Base-by-base conservation (phyloP, 305 asterid genomes). In the Lippia alba region DNA sequence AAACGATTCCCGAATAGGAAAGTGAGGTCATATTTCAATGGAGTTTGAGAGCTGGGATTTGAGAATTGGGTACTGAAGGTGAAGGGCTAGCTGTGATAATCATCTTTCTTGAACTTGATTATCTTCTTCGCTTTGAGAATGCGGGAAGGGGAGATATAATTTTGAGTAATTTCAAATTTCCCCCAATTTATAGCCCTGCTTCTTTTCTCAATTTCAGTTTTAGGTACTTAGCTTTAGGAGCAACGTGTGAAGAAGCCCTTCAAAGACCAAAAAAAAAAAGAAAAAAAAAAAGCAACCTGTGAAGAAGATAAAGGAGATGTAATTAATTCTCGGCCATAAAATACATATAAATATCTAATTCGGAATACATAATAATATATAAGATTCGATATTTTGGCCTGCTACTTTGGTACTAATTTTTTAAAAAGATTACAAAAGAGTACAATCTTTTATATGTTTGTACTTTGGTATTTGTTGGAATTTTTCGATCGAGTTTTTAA, bases 71-170 rank as follows among this genome's bases (percentile, higher is more conserved):
- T 16, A 76, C 19, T 64, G 74, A 53, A 56, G 79, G 58, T 24
- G 30, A 24, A 24, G 30, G 30, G 30, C 30, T 24, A 24, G 56
- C 41, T 40, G 40, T 18, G 40, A 70, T 70, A 56, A 70, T 62
- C 86, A 82, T 82, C 30, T 73, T 69, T 69, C 5, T 46, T 44
- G 41, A 18, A 54, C 8, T 18, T 58, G 60, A 59, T 39, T 1
- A 17, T 20, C 30, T 45, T 45, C 49, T 24, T n/a, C 30, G 3
- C 30, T 3, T 24, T 24, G 30, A 65, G 44, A 64, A 33, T 48
- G 61, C 66, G 66, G 66, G 61, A 64, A 72, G 57, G 30, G 30
- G 30, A 24, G 30, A 24, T 24, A 24, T 24, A 36, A 6, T 4
- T 2, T 55, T 55, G 60, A 4, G 36, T 55, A 9, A 20, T 55